Base-by-base conservation (phyloP, 306 rosid species). In the Lablab purpureus region DNA sequence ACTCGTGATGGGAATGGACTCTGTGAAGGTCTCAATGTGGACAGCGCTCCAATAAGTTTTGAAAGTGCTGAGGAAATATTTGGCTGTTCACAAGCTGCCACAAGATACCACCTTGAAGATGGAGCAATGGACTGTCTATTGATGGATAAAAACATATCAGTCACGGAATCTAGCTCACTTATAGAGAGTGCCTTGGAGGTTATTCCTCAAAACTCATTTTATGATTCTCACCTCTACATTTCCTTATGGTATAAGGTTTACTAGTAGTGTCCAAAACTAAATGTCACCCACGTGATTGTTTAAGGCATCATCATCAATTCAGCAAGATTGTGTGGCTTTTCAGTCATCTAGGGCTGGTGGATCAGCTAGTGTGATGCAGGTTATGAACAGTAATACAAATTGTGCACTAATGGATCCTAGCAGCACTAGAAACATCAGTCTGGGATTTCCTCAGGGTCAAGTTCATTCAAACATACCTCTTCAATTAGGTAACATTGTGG, bases 101-200 rank as follows among this genome's bases (percentile, higher is more conserved):
- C 81, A 36, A 78, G 77, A 83, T 89, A 63, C 84, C 87, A 73
- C 30, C 84, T 85, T 71, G 88, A 87, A 72, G 89, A 85, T 72
- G 92, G 92, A 71, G 90, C 84, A 80, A 50, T 88, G 60, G 88
- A 89, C 22, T 86, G 87, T 79, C 79, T 88, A 13, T 78, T 91
- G 66, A 82, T 87, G 90, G 95, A 85, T 40, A 91, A 82, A 56
- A 89, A 82, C 83, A 32, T 77, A 37, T 73, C 89, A n/a, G 90
- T 85, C 15, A 82, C 92, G 10, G 96, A 84, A 69, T 86, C 97
- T 21, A 85, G 71, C 70, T 86, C 80, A 71, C 90, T 82, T 71
- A 59, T 71, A 67, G 97, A 89, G 45, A 84, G 78, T 83, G 72
- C 88, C 64, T 43, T 87, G 23, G 97, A 94, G 98, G 97, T 92